Base-by-base conservation (phyloP, 208 protist species). In the Porcisia deanei region DNA sequence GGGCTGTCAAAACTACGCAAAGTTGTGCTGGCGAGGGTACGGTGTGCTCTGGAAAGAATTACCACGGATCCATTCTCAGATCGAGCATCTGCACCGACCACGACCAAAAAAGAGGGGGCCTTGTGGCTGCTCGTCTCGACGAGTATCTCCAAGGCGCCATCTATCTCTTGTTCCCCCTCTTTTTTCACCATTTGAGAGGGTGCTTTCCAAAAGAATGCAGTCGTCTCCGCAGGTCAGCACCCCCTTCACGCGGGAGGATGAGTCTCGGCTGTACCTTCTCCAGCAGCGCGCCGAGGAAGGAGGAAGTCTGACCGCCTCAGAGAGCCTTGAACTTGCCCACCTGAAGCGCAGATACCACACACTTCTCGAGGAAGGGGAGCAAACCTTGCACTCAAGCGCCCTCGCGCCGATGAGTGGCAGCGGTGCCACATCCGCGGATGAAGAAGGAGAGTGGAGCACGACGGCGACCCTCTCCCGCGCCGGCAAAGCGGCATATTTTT, bases 401-500 rank as follows among this genome's bases (percentile, higher is more conserved):
- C 63, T 66, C 0, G 55, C n/a, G 16, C 47, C 7, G 68, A 22
- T 37, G 34, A n/a, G 30, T 37, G 34, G 52, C n/a, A 53, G 69
- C 39, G 49, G 64, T 16, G 49, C 37, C 37, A 53, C 71, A 69
- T 49, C 34, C 57, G 47, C 59, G 20, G 55, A 30, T 30, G 30
- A 30, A 0, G 68, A 75, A 8, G 71, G 39, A 0, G 71, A 75
- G 39, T 41, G 57, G 43, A 47, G 65, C n/a, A 57, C 86, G 39
- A 18, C 66, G 9, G 80, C 85, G 16, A 80, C 87, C 39, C 70
- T 91, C n/a, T 71, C 71, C 22, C 84, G 73, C 16, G 89, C 84
- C 1, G 80, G 85, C 18, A 90, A 93, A 57, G 91, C 89, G 37
- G 83, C 84, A 18, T 95, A 94, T 75, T 97, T 97, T 76, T 97